phyloP scores from a whole-genome alignment of 108 stramenopile species.

The Seminavis robusta region DNA sequence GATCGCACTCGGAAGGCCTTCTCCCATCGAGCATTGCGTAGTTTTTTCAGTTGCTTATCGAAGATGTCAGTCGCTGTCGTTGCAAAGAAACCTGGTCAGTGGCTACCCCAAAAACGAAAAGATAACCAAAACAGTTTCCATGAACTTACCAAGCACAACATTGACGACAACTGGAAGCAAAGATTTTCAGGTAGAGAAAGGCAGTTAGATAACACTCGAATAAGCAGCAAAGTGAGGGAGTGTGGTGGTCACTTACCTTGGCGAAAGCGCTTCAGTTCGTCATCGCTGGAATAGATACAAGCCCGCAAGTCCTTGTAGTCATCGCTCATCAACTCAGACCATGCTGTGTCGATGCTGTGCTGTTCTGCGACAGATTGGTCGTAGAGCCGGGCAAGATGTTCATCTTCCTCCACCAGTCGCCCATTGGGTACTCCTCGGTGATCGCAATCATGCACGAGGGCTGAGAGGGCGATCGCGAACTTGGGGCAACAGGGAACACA shows the following conservation, averaged over 20 bases:
- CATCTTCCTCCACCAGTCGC: constrained; percentile 16
- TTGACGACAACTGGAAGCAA: no score
- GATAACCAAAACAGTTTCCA: no score
- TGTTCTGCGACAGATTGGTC: no score
- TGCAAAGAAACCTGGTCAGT: no score
- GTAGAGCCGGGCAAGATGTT: constrained; percentile 21
- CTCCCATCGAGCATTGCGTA: constrained; percentile 13
- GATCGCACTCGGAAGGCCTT: constrained; percentile 5
- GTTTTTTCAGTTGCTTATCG: constrained; percentile 8
- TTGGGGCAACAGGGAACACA: no score
- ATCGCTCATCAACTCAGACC: constrained; percentile 33
- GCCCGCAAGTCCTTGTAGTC: constrained; percentile 16
- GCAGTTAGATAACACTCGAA: no score
- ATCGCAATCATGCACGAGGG: constrained; percentile 41
- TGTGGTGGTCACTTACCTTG: no score
- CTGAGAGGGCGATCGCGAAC: no score
- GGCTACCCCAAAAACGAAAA: no score
- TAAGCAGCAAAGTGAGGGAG: no score
- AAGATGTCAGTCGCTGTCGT: constrained; percentile 26
- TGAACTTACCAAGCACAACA: no score
- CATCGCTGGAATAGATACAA: constrained; percentile 21
- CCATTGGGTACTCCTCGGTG: constrained; percentile 34
- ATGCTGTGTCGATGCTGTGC: constrained; percentile 27
- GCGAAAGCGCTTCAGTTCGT: constrained; percentile 28
- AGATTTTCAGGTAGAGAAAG: no score